A percentile compares a stretch with the other conserved stretches of the same genome.
phyloP scores from a whole-genome alignment of 495 filamentous ascomycete species.

The Annulohypoxylon nitens region DNA sequence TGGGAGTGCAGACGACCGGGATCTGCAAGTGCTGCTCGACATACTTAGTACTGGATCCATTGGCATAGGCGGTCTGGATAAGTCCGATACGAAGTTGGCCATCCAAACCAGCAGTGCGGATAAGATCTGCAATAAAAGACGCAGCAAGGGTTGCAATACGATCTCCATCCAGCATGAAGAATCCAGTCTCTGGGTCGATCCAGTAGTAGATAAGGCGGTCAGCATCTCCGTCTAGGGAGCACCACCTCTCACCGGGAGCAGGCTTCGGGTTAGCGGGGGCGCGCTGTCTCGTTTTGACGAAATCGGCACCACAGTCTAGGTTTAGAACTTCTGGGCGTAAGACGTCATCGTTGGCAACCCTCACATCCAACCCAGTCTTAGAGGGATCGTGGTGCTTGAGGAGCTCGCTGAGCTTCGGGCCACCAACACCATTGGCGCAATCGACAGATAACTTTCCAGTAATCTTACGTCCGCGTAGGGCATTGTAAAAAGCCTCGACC shows the following conservation, averaged over 20 bases:
- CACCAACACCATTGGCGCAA: conserved; percentile 96
- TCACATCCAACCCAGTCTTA: conserved; percentile 79
- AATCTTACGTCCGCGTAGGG: conserved; percentile 79
- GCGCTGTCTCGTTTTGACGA: conserved; percentile 95
- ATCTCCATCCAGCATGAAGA: conserved; percentile 94
- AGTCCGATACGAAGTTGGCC: conserved; percentile 89
- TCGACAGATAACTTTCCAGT: conserved; percentile 83
- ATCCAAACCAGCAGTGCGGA: conserved; percentile 79
- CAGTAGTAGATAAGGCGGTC: conserved; percentile 98
- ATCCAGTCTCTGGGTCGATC: conserved; percentile 80
- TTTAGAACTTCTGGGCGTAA: conserved; percentile 90
- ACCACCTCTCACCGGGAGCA: conserved; percentile 79
- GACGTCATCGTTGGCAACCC: conserved; percentile 91
- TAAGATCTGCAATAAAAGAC: conserved; percentile 91
- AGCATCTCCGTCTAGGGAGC: conserved; percentile 94
- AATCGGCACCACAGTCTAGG: conserved; percentile 94
- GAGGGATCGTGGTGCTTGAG: conserved; percentile 81
- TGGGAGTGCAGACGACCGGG: conserved; percentile 91
- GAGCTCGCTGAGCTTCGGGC: conserved; percentile 88
- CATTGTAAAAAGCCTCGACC: conserved; percentile 79
- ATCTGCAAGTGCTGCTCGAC: conserved; percentile 88
- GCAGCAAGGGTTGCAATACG: conserved; percentile 96
- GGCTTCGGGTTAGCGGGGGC: conserved; percentile 87
- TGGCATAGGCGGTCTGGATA: conserved; percentile 97
- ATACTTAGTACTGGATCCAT: conserved; percentile 94